These are phyloP conservation scores for Elongisporangium anandrum DNA, from an alignment of 352 stramenopile genomes.

Conservation along the genomic window DNA sequence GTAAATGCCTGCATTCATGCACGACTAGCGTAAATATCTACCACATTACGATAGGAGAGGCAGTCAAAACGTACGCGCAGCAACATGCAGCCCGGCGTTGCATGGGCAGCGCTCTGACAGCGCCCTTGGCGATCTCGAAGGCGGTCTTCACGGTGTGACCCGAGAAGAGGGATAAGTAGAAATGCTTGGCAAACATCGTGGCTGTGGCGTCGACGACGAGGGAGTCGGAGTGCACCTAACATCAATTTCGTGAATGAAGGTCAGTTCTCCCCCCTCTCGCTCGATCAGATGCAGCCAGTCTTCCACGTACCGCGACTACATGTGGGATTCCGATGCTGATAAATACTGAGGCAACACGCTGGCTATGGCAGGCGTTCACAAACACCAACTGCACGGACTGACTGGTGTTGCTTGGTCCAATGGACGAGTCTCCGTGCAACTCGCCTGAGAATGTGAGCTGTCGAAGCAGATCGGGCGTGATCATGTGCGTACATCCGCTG, in stretches of 20 bases:
- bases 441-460: conserved; percentile 66
- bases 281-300: background rate
- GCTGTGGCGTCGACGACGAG: conserved; percentile 68
- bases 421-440: background rate
- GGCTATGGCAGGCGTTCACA: conserved; percentile 82
- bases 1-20: conserved; percentile 45
- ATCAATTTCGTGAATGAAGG: background rate
- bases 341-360: conserved; percentile 86
- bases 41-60: background rate
- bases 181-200: conserved; percentile 84
- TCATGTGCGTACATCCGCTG: conserved; percentile 64
- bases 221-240: conserved; percentile 67
- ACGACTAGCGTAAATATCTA: background rate
- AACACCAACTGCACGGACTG: conserved; percentile 63
- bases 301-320: conserved; percentile 79
- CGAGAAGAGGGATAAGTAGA: conserved; percentile 78
- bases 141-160: conserved; percentile 61
- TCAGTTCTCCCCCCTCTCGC: background rate
- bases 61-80: conserved; percentile 54
- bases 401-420: conserved; percentile 4
- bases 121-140: conserved; percentile 74
- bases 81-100: conserved; percentile 64
- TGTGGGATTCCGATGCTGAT: conserved; percentile 87
- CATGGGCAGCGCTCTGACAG: conserved; percentile 55
- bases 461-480: conserved; percentile 56